phyloP scores from a whole-genome alignment of 257 asterid genomes.

The Plantago ovata region DNA sequence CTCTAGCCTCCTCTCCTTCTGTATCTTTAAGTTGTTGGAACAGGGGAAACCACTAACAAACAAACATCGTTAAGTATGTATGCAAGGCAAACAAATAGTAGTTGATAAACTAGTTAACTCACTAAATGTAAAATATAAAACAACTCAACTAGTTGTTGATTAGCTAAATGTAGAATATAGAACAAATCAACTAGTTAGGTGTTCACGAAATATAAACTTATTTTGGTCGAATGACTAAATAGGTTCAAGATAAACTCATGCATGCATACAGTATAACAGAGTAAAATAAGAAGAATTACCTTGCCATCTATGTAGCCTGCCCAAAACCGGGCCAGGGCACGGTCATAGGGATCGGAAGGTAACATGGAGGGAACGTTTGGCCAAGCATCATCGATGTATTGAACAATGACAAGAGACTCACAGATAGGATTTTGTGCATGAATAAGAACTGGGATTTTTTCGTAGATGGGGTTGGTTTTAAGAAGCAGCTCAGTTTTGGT shows the following conservation, averaged over 20 bases:
- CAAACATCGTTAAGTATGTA: not conserved
- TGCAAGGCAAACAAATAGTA: not conserved
- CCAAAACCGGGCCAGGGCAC: conserved; percentile 48
- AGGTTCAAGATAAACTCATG: no score
- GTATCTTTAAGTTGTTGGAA: conserved; percentile 17
- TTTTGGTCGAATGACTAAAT: no score
- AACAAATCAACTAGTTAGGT: no score
- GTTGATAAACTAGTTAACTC: no score
- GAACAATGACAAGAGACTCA: conserved; percentile 43
- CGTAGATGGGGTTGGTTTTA: conserved; percentile 38
- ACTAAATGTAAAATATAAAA: no score
- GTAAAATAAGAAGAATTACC: conserved; percentile 1
- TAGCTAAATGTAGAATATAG: no score
- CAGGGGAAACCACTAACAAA: conserved; percentile 34
- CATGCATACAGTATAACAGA: no score
- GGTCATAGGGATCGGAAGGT: conserved; percentile 39
- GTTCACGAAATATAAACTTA: not conserved
- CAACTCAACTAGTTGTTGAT: no score
- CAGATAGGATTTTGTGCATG: conserved; percentile 32
- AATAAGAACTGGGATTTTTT: conserved; percentile 45
- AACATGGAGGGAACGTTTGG: conserved; percentile 29
- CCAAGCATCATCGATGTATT: conserved; percentile 44
- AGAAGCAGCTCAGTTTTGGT: conserved; percentile 35
- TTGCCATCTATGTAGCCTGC: conserved; percentile 40
- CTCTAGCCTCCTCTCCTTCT: conserved; percentile 18